These are phyloP conservation scores for Solanum neorickii DNA, from an alignment of 257 asterid species.

Conservation along the genomic window DNA sequence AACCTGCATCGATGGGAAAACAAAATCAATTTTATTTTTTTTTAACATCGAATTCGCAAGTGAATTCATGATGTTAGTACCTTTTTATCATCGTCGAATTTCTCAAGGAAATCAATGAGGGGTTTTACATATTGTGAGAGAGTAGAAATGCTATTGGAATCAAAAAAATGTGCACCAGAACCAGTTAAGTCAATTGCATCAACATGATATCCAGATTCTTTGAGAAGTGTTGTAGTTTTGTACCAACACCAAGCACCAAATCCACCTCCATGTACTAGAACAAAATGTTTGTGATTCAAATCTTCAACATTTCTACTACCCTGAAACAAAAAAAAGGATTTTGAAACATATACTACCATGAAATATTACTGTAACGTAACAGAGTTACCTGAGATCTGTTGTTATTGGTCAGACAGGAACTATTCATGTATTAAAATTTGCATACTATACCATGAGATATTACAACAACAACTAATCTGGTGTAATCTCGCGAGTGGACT, in stretches of 20 bases:
- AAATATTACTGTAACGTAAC: background rate
- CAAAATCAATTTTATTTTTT: no score
- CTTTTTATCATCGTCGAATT: slow-evolving; percentile 17
- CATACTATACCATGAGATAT: background rate
- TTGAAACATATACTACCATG: background rate
- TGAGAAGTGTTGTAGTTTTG: slow-evolving; percentile 48
- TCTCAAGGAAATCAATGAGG: slow-evolving; percentile 36
- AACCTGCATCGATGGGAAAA: slow-evolving; percentile 18
- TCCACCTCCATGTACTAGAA: slow-evolving; percentile 61
- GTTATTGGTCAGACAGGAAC: background rate
- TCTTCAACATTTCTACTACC: slow-evolving; percentile 3
- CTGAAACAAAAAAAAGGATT: background rate
- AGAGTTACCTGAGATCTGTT: background rate
- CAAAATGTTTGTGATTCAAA: slow-evolving; percentile 30
- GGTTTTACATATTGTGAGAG: slow-evolving; percentile 35
- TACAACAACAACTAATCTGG: no score
- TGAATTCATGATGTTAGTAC: background rate
- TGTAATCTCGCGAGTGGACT: no score
- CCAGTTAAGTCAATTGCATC: slow-evolving; percentile 49
- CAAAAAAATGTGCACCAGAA: slow-evolving; percentile 42
- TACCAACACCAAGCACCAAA: slow-evolving; percentile 76
- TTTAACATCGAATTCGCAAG: background rate
- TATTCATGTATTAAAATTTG: background rate
- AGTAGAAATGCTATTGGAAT: slow-evolving; percentile 28
- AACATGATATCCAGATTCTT: slow-evolving; percentile 32